Percentiles rank a stretch among this genome's conserved stretches.
Evolutionary conservation across 495 filamentous ascomycete genomes (phyloP).

Genomic region (Paragyromitra xinjiangensis): DNA sequence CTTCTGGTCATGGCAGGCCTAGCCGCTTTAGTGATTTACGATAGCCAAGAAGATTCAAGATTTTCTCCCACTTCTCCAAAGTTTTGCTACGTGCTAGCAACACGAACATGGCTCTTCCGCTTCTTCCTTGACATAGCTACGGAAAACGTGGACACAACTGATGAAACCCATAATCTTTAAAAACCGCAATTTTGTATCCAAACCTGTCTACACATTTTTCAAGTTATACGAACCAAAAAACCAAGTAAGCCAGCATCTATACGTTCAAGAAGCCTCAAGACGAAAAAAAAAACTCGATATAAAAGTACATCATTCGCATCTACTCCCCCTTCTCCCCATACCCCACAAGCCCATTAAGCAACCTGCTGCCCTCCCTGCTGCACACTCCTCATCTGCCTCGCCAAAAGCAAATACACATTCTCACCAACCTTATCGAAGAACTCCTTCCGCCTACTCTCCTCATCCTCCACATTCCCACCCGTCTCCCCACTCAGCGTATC

Average conservation of each 20-base stretch:
- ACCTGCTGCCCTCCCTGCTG: conserved; percentile 36
- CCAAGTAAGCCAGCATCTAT: conserved; percentile 1
- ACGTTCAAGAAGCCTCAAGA: neutral
- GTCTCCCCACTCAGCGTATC: conserved; percentile 89
- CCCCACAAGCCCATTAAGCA: conserved; percentile 1
- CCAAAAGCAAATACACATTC: conserved; percentile 56
- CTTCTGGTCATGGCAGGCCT: no score
- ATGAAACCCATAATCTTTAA: neutral
- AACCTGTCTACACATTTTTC: neutral
- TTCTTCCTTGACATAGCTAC: neutral
- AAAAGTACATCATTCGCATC: conserved; percentile 21
- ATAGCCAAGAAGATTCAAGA: neutral
- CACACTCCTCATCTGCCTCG: conserved; percentile 45
- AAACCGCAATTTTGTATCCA: neutral
- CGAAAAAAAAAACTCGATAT: conserved; percentile 1
- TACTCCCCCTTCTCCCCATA: neutral
- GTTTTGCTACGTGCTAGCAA: neutral
- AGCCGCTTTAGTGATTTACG: neutral
- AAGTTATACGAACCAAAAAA: neutral
- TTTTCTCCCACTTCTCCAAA: neutral
- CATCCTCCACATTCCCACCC: conserved; percentile 71
- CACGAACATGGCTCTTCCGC: neutral
- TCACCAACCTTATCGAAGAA: conserved; percentile 60
- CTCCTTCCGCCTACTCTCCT: conserved; percentile 66
- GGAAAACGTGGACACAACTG: neutral